Conservation (phyloP, 1,284 basidiomycete genomes). For the Tylopilus sp. region DNA sequence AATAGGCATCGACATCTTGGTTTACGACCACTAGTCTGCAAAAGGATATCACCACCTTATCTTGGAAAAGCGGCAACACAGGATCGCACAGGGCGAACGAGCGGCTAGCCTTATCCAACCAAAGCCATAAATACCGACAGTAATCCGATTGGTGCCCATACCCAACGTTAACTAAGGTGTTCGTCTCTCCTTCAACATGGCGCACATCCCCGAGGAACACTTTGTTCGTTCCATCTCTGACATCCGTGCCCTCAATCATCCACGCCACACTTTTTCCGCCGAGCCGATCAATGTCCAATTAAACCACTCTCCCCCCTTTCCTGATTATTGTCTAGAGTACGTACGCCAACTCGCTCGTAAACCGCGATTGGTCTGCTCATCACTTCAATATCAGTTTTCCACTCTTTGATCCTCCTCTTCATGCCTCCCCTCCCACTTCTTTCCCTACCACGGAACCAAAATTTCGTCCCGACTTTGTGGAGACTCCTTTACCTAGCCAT, state of each 20-base stretch:
- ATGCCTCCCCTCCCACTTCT: background rate
- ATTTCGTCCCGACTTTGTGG: background rate
- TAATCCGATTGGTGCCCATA: background rate
- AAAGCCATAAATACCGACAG: background rate
- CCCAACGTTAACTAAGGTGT: background rate
- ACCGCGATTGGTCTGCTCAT: background rate
- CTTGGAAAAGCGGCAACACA: too few species aligned
- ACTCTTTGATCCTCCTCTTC: background rate
- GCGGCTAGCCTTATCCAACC: background rate
- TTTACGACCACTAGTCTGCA: background rate
- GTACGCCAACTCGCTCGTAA: background rate
- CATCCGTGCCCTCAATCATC: background rate
- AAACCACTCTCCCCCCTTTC: too few species aligned
- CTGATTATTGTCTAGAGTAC: slow-evolving; percentile 6
- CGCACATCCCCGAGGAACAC: background rate
- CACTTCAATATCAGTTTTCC: background rate
- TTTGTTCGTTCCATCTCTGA: too few species aligned
- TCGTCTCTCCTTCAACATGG: background rate
- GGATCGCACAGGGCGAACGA: too few species aligned
- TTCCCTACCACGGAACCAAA: background rate
- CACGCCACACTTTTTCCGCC: background rate
- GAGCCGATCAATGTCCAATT: background rate
- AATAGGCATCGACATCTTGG: background rate
- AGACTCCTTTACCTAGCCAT: background rate
- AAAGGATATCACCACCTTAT: too few species aligned